Evolutionary conservation across 345 rosid species (phyloP), one percentile per base, ranked within the genome.

Genomic region (Syzygium aqueum): DNA sequence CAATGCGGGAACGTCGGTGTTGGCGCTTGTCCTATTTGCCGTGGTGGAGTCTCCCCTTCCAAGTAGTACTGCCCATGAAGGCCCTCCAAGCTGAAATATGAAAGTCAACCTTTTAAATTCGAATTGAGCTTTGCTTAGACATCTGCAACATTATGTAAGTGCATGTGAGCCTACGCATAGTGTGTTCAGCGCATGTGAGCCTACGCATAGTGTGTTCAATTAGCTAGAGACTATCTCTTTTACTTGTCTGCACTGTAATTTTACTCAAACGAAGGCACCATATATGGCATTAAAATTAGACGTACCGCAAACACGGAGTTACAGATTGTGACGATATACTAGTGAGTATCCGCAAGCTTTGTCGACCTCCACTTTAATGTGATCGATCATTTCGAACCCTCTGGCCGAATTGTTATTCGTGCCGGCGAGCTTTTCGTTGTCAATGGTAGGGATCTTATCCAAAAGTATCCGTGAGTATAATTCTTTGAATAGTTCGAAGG

Each of bases 251-350:
- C 46, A 21, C 49, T 84, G 22, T 19, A 33, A 16, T 22, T 33
- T 43, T 33, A 25, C 15, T 22, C 21, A 40, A 27, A 30, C 30
- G 40, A 61, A 51, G n/a, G 33, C 17, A 7, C 30, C 14, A 28
- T 23, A 28, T 4, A 46, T 33, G 46, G 21, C 10, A 11, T 50
- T n/a, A 78, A 33, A 53, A 5, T 65, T 19, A 11, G 78, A 63
- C 88, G n/a, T 88, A 94, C 96, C 84, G 93, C 93, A 28, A 89
- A 91, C 4, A 94, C 93, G 50, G 96, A 94, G 51, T 95, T 91
- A 33, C 94, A 93, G 77, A 96, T 96, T 43, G 94, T 94, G 3
- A 95, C 92, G 9, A 96, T 86, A 94, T 78, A 95, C 96, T 13
- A 90, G 91, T 2, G 94, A 88, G 19, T 65, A 19, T 11, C 95